Evolutionary conservation across 23 red algal species (phyloP).

Genomic region (Gracilariopsis chorda): DNA sequence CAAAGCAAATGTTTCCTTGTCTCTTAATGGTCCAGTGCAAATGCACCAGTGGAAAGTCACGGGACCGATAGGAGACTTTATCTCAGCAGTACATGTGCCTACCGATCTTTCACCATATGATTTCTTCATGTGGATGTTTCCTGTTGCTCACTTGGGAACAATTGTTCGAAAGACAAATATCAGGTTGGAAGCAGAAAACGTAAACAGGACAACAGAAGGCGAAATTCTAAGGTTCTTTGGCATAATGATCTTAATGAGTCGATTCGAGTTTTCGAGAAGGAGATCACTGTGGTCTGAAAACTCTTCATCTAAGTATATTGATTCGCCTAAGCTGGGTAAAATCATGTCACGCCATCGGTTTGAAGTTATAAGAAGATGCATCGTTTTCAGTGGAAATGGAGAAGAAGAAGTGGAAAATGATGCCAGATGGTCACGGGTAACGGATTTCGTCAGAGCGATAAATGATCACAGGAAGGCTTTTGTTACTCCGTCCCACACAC

Average conservation of each 20-base stretch:
- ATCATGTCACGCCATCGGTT: too few relatives aligned
- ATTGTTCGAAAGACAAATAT: background rate
- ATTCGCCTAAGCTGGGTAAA: background rate
- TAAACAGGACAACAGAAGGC: background rate
- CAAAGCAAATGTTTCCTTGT: too few relatives aligned
- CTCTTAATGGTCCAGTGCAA: too few relatives aligned
- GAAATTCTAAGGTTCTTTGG: constrained; percentile 17
- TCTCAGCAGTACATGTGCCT: background rate
- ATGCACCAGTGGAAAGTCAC: background rate
- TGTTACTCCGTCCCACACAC: background rate
- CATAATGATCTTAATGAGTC: background rate
- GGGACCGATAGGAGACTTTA: background rate
- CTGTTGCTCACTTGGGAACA: background rate
- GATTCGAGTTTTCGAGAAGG: background rate
- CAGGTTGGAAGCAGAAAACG: background rate
- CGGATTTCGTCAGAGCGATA: background rate
- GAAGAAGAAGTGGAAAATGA: too few relatives aligned
- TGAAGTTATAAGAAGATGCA: too few relatives aligned
- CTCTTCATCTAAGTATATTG: background rate
- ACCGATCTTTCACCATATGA: background rate
- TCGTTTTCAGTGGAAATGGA: too few relatives aligned
- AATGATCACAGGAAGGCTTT: background rate
- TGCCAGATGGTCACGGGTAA: background rate
- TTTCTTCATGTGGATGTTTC: constrained; percentile 42
- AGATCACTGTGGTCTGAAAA: background rate